Evolutionary conservation across 768 basidiomycete genomes (phyloP), one percentile per base, ranked within the genome.

Genomic region (Candolleomyces eurysporus): DNA sequence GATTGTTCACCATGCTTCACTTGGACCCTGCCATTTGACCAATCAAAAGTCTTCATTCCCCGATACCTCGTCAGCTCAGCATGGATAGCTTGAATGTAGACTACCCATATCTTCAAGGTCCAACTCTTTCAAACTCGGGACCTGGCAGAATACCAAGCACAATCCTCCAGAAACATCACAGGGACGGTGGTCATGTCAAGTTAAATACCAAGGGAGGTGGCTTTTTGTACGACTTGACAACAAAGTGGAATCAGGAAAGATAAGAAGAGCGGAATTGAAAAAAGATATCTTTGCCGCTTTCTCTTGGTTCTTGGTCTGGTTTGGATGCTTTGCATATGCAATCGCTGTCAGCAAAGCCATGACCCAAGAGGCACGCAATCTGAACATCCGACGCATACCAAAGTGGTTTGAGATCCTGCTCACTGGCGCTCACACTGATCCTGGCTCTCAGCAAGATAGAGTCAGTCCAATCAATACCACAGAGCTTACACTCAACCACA

Each of bases 261-360:
- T 19, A 14, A 26, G 7, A 22, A 51, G 36, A 17, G 14, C 31
- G 9, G 30, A 39, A n/a, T 17, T 54, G 7, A 8, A 54, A 7
- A 13, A 39, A 4, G 52, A 54, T 39, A 54, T 54, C 8, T 21
- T 17, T 7, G 7, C 3, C 10, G 52, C 52, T 3, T 14, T 11
- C 14, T 32, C 32, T 22, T 54, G 52, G 52, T 54, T 54, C 36
- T 54, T 30, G 16, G 17, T 54, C 10, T 54, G 52, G 52, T 54
- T 54, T 17, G 52, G 52, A 4, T 54, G 52, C 36, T 17, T 54
- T 17, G 10, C 52, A 17, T 54, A 54, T 39, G 52, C 52, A 3
- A 54, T 54, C 17, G 52, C 52, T 21, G 52, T 54, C 30, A 54
- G 52, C 52, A 31, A 54, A n/a, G 52, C 52, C 31, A 32, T 54